Conservation (phyloP, 176 grass and related monocot genomes). For the Oryza glaberrima region DNA sequence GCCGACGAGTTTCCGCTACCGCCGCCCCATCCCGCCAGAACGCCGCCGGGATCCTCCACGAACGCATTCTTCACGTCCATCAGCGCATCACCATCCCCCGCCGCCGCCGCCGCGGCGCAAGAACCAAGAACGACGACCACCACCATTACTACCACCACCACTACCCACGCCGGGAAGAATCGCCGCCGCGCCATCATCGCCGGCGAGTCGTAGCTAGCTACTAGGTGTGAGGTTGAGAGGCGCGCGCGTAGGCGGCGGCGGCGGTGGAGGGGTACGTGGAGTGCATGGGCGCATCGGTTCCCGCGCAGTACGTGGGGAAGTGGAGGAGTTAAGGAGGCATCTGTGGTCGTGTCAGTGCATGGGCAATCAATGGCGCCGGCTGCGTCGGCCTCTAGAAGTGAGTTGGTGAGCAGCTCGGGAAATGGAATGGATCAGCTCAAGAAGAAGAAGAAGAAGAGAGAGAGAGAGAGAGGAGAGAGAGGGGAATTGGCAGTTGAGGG, state of each 20-base stretch:
- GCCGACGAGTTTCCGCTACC: slow-evolving; percentile 26
- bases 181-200: neutral
- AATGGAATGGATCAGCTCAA: slow-evolving; percentile 38
- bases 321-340: slow-evolving; percentile 36
- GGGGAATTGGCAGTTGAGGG: slow-evolving; percentile 55
- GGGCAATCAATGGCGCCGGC: slow-evolving; percentile 55
- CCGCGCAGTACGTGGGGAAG: slow-evolving; percentile 47
- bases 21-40: slow-evolving; percentile 54
- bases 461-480: slow-evolving; percentile 39
- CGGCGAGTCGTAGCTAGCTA: neutral
- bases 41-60: slow-evolving; percentile 47
- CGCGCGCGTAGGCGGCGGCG: no score
- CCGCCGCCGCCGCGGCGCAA: neutral
- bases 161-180: slow-evolving; percentile 3
- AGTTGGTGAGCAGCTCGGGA: slow-evolving; percentile 46
- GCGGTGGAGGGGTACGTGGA: neutral
- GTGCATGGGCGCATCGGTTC: slow-evolving; percentile 56
- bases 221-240: no score
- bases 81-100: slow-evolving; percentile 52
- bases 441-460: neutral
- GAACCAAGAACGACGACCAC: slow-evolving; percentile 17
- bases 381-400: slow-evolving; percentile 51
- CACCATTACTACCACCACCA: neutral
- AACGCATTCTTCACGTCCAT: slow-evolving; percentile 73
- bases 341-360: slow-evolving; percentile 33